A percentile compares a stretch with the other conserved stretches of the same genome.
These are phyloP conservation scores for Pachysandra terminalis DNA, from an alignment of 164 flowering plant genomes.

Conservation along the genomic window DNA sequence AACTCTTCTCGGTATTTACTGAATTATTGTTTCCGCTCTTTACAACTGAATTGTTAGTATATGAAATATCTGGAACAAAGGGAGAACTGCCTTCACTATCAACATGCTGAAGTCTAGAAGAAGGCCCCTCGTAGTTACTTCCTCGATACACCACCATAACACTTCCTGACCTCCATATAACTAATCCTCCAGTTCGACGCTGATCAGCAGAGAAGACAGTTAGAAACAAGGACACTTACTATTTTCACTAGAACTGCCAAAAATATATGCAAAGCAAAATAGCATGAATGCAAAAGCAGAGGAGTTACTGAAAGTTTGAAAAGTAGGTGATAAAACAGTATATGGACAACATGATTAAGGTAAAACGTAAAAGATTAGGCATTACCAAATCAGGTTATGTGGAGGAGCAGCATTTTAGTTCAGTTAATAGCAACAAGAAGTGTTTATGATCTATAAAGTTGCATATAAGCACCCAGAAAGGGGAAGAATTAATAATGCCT, in stretches of 20 bases:
- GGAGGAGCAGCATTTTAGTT: not conserved
- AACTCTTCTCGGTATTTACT: constrained; percentile 28
- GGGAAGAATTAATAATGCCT: no score
- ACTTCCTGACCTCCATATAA: constrained; percentile 94
- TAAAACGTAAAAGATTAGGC: not conserved
- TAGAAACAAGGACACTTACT: not conserved
- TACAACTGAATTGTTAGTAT: constrained; percentile 20
- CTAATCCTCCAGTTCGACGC: constrained; percentile 94
- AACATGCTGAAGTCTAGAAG: constrained; percentile 31
- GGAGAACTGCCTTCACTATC: constrained; percentile 31
- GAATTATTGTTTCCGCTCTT: constrained; percentile 13
- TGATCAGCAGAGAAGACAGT: constrained; percentile 39
- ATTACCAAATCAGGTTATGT: not conserved
- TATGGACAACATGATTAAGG: not conserved
- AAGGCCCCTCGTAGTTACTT: constrained; percentile 68
- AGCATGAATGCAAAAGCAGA: not conserved
- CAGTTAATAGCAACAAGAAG: not conserved
- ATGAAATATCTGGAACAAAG: constrained; percentile 72
- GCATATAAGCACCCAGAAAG: not conserved
- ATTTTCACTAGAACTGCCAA: constrained; percentile 2
- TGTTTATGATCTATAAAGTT: not conserved
- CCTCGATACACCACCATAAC: constrained; percentile 95
- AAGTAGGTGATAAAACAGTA: not conserved
- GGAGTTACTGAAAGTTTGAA: not conserved
- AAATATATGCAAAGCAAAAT: not conserved